Evolutionary conservation across 805 yeast genomes (phyloP).

Genomic region (Wickerhamomyces bovis): DNA sequence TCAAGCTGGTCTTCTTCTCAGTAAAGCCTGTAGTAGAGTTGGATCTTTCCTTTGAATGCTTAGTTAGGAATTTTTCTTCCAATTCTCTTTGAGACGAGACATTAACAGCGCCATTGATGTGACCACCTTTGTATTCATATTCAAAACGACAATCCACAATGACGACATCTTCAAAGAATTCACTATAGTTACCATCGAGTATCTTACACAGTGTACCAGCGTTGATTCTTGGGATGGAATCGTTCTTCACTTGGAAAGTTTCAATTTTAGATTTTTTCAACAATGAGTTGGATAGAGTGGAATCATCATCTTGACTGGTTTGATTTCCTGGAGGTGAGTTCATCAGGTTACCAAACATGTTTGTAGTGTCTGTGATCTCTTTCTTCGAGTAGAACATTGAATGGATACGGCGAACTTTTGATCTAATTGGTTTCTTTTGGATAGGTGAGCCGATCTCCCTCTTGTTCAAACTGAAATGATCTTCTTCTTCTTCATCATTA

Average conservation of each 20-base stretch:
- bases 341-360: slow-evolving; percentile 25
- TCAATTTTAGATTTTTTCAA: slow-evolving; percentile 30
- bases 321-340: slow-evolving; percentile 12
- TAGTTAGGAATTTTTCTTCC: slow-evolving; percentile 43
- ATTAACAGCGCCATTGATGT: slow-evolving; percentile 77
- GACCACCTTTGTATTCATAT: slow-evolving; percentile 92
- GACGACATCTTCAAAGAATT: slow-evolving; percentile 35
- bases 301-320: slow-evolving; percentile 8
- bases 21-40: slow-evolving; percentile 10
- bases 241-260: slow-evolving; percentile 42
- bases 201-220: slow-evolving; percentile 52
- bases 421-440: slow-evolving; percentile 26
- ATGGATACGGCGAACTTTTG: slow-evolving; percentile 54
- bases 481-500: slow-evolving; percentile 6
- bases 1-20: slow-evolving; percentile 35
- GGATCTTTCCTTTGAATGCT: not conserved
- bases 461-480: slow-evolving; percentile 16
- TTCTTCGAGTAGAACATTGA: slow-evolving; percentile 61
- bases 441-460: slow-evolving; percentile 35
- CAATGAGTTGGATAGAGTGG: slow-evolving; percentile 11
- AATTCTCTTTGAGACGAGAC: slow-evolving; percentile 64
- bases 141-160: slow-evolving; percentile 88
- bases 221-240: slow-evolving; percentile 65
- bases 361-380: slow-evolving; percentile 35
- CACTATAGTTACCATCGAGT: slow-evolving; percentile 47